Conservation (phyloP, 2,329 filamentous ascomycete species). For the Fusarium vanettenii region DNA sequence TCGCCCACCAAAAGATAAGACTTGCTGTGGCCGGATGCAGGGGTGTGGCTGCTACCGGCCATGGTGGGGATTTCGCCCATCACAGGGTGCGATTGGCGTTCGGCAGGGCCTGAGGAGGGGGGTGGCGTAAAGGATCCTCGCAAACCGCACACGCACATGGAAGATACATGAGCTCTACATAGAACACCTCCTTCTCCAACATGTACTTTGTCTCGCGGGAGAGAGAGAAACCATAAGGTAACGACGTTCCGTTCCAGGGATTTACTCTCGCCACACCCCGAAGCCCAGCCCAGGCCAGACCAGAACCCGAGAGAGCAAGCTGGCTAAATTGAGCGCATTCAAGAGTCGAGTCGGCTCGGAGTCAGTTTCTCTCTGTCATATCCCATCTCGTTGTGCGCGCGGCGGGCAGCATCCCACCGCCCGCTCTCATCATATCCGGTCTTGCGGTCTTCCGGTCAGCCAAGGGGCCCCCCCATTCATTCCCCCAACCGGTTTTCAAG, state of each 20-base stretch:
- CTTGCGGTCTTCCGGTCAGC: slow-evolving; percentile 17
- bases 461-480: not conserved
- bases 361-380: not conserved
- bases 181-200: slow-evolving; percentile 2
- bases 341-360: not conserved
- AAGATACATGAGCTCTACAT: slow-evolving; percentile 26
- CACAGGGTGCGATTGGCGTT: slow-evolving; percentile 32
- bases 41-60: slow-evolving; percentile 43
- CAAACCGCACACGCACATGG: slow-evolving; percentile 16
- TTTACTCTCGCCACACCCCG: not conserved
- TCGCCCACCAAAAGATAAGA: slow-evolving; percentile 42
- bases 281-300: not conserved
- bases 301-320: not conserved
- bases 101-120: slow-evolving; percentile 17
- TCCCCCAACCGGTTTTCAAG: not conserved
- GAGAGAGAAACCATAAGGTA: not conserved
- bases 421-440: slow-evolving; percentile 11
- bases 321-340: slow-evolving; percentile 1
- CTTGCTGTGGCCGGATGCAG: slow-evolving; percentile 42
- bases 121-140: slow-evolving; percentile 21
- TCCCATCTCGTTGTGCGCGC: not conserved
- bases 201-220: not conserved
- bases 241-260: not conserved
- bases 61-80: slow-evolving; percentile 23
- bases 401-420: not conserved